phyloP scores from a whole-genome alignment of 2,329 filamentous ascomycete genomes.

The Pezicula radicicola region DNA sequence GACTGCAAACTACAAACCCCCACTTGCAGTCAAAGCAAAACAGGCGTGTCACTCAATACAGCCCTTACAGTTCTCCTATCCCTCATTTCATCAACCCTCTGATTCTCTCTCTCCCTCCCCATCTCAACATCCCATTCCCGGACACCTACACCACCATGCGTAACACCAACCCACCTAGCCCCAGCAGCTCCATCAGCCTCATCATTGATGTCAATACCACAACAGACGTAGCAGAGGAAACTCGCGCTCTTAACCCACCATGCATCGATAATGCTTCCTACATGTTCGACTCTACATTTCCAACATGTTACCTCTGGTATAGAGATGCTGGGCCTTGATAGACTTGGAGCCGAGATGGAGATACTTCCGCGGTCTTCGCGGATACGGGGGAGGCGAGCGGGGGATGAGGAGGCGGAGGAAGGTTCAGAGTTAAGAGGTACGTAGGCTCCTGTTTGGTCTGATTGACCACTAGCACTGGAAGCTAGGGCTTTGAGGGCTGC shows the following conservation, averaged over 20 bases:
- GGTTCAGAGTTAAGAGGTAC: background rate
- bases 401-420: background rate
- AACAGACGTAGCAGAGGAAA: slow-evolving; percentile 21
- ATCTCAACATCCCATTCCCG: too few species aligned
- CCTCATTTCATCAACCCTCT: background rate
- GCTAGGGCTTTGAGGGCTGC: slow-evolving; percentile 1
- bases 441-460: background rate
- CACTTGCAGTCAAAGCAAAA: background rate
- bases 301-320: slow-evolving; percentile 14
- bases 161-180: too few species aligned
- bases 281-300: slow-evolving; percentile 20
- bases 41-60: background rate
- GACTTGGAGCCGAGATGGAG: background rate
- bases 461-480: background rate
- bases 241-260: slow-evolving; percentile 14
- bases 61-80: background rate
- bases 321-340: background rate
- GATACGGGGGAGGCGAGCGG: too few species aligned
- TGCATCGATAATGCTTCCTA: slow-evolving; percentile 16
- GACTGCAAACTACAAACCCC: background rate
- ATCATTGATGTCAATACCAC: slow-evolving; percentile 21
- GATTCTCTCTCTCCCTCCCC: background rate
- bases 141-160: too few species aligned
- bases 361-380: background rate
- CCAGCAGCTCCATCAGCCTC: background rate